Evolutionary conservation across 2,329 filamentous ascomycete species (phyloP), one percentile per base, ranked within the genome.

Genomic region (Pseudonectria buxi): DNA sequence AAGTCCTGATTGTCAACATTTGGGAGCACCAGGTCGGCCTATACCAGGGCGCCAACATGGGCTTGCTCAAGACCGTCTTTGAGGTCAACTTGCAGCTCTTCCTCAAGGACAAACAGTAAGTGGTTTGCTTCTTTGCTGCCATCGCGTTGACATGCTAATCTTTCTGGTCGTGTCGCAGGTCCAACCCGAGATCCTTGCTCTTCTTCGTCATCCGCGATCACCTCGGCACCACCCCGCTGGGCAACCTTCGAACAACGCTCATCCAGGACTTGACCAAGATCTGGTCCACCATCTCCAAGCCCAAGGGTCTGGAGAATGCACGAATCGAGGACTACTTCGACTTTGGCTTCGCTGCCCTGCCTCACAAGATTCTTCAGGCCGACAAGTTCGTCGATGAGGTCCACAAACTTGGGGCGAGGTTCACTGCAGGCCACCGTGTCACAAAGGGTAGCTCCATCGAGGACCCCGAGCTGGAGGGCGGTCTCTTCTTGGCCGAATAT

Each of bases 201-300:
- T 96, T 98, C 71, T 98, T 98, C 68, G 92, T 98, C 49, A 95
- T 98, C 54, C 88, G 92, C 61, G 92, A 98, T 60, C 90, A 95
- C 61, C 77, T 96, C 46, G 92, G 92, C 46, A 86, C 79, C 31
- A 98, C 92, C 1, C 92, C 92, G 9, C 74, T 98, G 22, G 72
- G 80, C 44, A 96, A 95, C 62, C 77, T 98, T 35, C 85, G 88
- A 57, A 85, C 86, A 53, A 98, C 92, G 1, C 67, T 98, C 32
- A 72, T 95, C 46, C 86, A 94, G 64, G 92, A 96, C 60, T 72
- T 98, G 43, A 81, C 80, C 33, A 86, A 90, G 58, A 87, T 98
- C 51, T 98, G 92, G 92, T 76, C 83, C 3, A 84, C 86, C 32
- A 82, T 98, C 41, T 89, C 89, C 27, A 98, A 98, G 59, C 92